phyloP scores from a whole-genome alignment of 768 basidiomycete genomes.

The Suillus occidentalis region DNA sequence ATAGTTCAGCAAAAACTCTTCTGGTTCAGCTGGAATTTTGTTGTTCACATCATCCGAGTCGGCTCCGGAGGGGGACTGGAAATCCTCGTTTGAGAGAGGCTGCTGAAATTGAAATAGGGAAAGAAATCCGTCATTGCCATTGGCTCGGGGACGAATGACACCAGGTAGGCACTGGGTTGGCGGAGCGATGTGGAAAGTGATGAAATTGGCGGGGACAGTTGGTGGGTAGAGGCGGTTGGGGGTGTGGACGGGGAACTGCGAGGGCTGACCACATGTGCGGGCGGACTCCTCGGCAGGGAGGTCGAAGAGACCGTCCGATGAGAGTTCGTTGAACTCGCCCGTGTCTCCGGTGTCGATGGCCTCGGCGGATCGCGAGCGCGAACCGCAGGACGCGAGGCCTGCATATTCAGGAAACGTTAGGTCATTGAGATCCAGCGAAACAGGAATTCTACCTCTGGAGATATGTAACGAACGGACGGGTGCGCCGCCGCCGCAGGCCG shows the following conservation, averaged over 20 bases:
- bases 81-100: neutral
- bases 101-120: too few relatives aligned
- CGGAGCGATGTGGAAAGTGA: neutral
- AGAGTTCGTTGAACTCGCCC: neutral
- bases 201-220: neutral
- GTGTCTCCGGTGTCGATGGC: neutral
- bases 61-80: neutral
- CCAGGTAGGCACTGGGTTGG: too few relatives aligned
- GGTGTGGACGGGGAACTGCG: too few relatives aligned
- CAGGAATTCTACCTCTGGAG: neutral
- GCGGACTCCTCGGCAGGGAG: neutral
- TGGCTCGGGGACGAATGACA: too few relatives aligned
- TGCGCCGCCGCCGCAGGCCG: constrained; percentile 12
- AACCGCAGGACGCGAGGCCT: neutral
- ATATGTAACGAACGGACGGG: neutral
- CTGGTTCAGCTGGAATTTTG: neutral
- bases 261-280: too few relatives aligned
- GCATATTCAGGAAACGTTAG: neutral
- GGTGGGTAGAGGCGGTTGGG: neutral
- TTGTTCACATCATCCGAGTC: neutral
- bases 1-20: neutral
- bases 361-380: neutral
- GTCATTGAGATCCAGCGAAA: constrained; percentile 1
- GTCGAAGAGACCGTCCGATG: constrained; percentile 7
- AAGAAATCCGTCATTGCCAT: too few relatives aligned